Evolutionary conservation across 2,329 filamentous ascomycete genomes (phyloP).

Genomic region (Clonostachys rhizophaga): DNA sequence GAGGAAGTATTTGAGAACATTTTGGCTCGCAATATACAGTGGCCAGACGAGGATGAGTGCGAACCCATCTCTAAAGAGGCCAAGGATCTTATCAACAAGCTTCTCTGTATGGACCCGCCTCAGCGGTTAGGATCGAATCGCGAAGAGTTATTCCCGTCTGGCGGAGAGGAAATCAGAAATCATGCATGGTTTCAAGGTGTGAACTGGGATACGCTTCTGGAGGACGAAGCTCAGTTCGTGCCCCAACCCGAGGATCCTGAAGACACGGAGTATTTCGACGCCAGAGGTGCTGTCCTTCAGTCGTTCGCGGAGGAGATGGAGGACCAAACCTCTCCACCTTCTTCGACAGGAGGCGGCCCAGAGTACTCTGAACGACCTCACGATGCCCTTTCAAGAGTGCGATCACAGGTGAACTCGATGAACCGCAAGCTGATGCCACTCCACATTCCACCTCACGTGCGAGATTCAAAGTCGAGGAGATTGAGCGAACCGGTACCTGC

Average conservation of each 20-base stretch:
- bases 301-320: constrained; percentile 93
- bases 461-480: constrained; percentile 81
- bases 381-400: constrained; percentile 85
- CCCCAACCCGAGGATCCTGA: constrained; percentile 90
- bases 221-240: constrained; percentile 94
- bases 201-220: constrained; percentile 86
- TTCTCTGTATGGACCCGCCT: constrained; percentile 80
- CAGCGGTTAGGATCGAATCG: constrained; percentile 82
- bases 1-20: constrained; percentile 98
- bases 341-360: constrained; percentile 55
- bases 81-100: constrained; percentile 88
- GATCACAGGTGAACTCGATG: constrained; percentile 77
- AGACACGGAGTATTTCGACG: constrained; percentile 96
- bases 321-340: constrained; percentile 76
- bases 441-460: constrained; percentile 93
- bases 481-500: constrained; percentile 84
- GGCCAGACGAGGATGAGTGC: constrained; percentile 80
- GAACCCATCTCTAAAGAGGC: constrained; percentile 75
- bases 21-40: constrained; percentile 80
- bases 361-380: constrained; percentile 89
- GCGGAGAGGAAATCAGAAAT: constrained; percentile 84
- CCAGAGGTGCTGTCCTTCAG: constrained; percentile 84
- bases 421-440: constrained; percentile 93
- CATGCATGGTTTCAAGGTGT: constrained; percentile 86
- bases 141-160: constrained; percentile 75